phyloP scores from a whole-genome alignment of 495 filamentous ascomycete species.

The Podospora bellae-mahoneyi region DNA sequence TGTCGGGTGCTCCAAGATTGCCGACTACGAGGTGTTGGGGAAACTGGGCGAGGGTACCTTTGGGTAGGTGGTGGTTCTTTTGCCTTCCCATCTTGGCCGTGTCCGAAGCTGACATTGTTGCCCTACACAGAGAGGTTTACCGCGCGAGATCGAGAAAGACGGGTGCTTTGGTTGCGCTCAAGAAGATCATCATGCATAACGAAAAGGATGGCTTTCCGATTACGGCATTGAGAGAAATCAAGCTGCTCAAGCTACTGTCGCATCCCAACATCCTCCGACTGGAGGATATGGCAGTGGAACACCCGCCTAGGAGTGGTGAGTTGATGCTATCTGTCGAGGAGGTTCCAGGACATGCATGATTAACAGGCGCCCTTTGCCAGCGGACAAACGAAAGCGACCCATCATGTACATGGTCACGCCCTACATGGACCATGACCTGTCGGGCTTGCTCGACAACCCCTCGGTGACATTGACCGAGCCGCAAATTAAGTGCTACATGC shows the following conservation, averaged over 20 bases:
- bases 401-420: constrained; percentile 98
- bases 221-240: constrained; percentile 83
- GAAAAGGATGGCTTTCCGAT: constrained; percentile 83
- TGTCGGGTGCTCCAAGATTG: constrained; percentile 80
- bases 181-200: constrained; percentile 91
- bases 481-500: constrained; percentile 97
- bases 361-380: constrained; percentile 30
- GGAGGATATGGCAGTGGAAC: constrained; percentile 94
- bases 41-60: constrained; percentile 99
- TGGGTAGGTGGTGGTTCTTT: constrained; percentile 56
- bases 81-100: background rate
- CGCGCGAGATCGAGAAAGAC: constrained; percentile 76
- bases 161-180: constrained; percentile 74
- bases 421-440: constrained; percentile 98
- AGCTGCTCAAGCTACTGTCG: constrained; percentile 87
- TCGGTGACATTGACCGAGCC: constrained; percentile 77
- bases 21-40: constrained; percentile 78
- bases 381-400: constrained; percentile 74
- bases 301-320: constrained; percentile 60
- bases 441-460: constrained; percentile 92
- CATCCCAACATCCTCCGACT: constrained; percentile 85
- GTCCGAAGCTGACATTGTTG: constrained; percentile 22
- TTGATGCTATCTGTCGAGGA: constrained; percentile 4
- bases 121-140: constrained; percentile 72
- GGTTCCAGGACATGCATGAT: background rate